Evolutionary conservation across 1,139 yeast species (phyloP).

Genomic region (Martiniozyma asiatica): DNA sequence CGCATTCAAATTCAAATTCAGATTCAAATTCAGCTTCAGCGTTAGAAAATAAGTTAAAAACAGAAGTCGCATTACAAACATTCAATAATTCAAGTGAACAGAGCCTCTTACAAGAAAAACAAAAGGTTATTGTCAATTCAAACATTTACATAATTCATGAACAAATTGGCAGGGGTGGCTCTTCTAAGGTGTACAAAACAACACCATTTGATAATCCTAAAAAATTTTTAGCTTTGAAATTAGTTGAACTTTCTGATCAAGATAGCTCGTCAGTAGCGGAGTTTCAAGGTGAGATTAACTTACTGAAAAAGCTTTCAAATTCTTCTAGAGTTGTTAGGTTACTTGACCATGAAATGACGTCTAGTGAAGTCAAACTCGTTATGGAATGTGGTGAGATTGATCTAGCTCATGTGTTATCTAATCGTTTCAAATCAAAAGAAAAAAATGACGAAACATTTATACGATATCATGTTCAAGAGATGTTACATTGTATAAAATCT

Average conservation of each 20-base stretch:
- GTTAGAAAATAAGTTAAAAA: background rate
- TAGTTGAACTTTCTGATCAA: slow-evolving; percentile 70
- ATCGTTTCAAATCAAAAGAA: slow-evolving; percentile 27
- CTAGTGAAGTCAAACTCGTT: slow-evolving; percentile 55
- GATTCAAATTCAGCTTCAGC: background rate
- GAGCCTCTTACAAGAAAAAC: slow-evolving; percentile 10
- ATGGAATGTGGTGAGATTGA: slow-evolving; percentile 97
- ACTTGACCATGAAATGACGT: slow-evolving; percentile 59
- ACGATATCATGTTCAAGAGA: slow-evolving; percentile 68
- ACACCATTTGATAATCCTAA: slow-evolving; percentile 32
- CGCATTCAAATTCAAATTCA: background rate
- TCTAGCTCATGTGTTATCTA: slow-evolving; percentile 67
- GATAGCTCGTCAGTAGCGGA: slow-evolving; percentile 65
- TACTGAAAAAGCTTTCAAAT: slow-evolving; percentile 47
- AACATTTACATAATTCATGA: slow-evolving; percentile 64
- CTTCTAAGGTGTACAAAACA: slow-evolving; percentile 84
- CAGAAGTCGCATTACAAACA: background rate
- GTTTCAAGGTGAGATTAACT: slow-evolving; percentile 82
- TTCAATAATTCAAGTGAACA: slow-evolving; percentile 3
- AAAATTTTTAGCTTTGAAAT: slow-evolving; percentile 66
- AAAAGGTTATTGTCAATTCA: slow-evolving; percentile 33
- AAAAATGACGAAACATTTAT: slow-evolving; percentile 59
- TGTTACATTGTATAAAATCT: slow-evolving; percentile 72
- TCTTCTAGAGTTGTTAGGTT: slow-evolving; percentile 69
- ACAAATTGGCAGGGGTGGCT: slow-evolving; percentile 81